Base-by-base conservation (phyloP, 345 rosid genomes). In the Capsella bursapastoris region DNA sequence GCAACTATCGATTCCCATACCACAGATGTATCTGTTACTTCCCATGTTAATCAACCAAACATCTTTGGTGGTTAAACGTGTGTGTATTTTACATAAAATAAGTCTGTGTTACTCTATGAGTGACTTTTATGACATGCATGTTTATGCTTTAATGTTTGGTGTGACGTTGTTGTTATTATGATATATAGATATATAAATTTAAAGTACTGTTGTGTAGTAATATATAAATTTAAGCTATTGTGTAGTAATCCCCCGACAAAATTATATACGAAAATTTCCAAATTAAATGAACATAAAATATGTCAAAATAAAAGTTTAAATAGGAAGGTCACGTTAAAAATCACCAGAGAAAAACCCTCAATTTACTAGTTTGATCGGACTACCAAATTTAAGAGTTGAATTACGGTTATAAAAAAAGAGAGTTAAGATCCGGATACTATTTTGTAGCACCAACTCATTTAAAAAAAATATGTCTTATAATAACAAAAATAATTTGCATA, bases 11-110 rank as follows among this genome's bases (percentile, higher is more conserved):
- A 5, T 57, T 57, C 25, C 47, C 48, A 37, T 7, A 7, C 11
- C 64, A 59, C 64, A 59, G 11, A 7, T 59, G 64, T 18, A 38
- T 16, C 31, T 59, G 64, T 4, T 59, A 59, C 47, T 59, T 37
- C 47, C 45, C 47, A 37, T 59, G 64, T 37, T 59, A 59, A 59
- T 59, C n/a, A 15, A 8, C 15, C 48, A 22, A 60, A 37, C 11
- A 5, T 14, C 1, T 14, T 37, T 56, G 8, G 11, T 31, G 60
- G 22, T 31, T 56, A 10, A 45, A 2, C 2, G 2, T 0, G 55
- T 50, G 7, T 6, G 27, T 48, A 11, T 18, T 18, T 18, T 18
- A 18, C 18, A 18, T 18, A 18, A 18, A 18, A 18, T 18, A 18
- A 18, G 18, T 18, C 1, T 18, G 49, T 57, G 27, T 34, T 43